Base-by-base conservation (phyloP, 2,329 filamentous ascomycete species). In the Zopfia rhizophila region DNA sequence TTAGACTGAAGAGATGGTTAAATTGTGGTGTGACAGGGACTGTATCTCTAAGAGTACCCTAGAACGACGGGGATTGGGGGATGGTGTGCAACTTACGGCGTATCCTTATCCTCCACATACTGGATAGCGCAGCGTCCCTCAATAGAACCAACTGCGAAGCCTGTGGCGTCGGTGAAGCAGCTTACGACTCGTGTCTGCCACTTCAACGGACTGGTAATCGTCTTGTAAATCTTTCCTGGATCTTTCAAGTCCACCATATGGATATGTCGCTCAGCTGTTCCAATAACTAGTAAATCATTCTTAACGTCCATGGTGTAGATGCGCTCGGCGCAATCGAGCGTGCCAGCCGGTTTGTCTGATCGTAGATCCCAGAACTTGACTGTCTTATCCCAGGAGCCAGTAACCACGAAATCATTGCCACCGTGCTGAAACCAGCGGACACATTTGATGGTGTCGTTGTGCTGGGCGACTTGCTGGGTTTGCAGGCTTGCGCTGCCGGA, bases 61-160 rank as follows among this genome's bases (percentile, higher is more conserved):
- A 11, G 14, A 13, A 40, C 14, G 14, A 35, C 7, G 2, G n/a
- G 14, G 19, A 11, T 22, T 21, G 27, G 24, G 8, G 17, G 24
- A 12, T n/a, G n/a, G n/a, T 18, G 7, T 14, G 33, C 11, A 28
- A 44, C 58, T 46, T 67, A 74, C 87, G 75, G 83, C 3, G 88
- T 78, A 69, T 99, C 91, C 74, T 97, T 97, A 30, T 99, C 94
- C 65, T 99, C 93, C 24, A 97, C 91, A 64, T 99, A 97, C 70
- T 99, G 94, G 55, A 99, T 99, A 2, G 94, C 94, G 71, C 94
- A 99, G 44, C 94, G 88, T 21, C 94, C 94, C 72, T 99, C 94
- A 63, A 99, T 96, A 68, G 90, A 96, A 42, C 94, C 94, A 38
- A 99, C 90, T 1, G 94, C 94, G 66, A 96, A 99, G 5, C 94